Conservation (phyloP, 371 early-diverging fungal species). For the Saksenaea vasiformis region DNA sequence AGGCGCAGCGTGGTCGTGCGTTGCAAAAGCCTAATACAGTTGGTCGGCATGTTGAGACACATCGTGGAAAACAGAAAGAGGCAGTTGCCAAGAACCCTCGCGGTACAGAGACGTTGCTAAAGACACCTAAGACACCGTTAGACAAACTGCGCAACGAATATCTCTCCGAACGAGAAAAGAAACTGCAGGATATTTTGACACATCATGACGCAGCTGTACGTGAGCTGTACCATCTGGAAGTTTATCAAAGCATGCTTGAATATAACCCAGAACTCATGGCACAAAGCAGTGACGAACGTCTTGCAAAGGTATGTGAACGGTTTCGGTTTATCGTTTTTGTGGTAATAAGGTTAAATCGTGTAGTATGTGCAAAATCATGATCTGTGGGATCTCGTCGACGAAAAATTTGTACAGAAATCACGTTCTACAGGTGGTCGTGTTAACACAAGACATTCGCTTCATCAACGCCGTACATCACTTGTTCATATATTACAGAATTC, state of each 20-base stretch:
- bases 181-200: constrained; percentile 46
- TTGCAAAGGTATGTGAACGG: constrained; percentile 44
- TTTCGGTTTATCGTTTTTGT: not conserved
- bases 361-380: constrained; percentile 53
- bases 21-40: not conserved
- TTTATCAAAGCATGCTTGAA: constrained; percentile 54
- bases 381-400: constrained; percentile 49
- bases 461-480: constrained; percentile 36
- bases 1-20: not conserved
- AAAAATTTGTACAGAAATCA: constrained; percentile 27
- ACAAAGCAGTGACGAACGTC: constrained; percentile 51
- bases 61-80: not conserved
- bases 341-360: not conserved
- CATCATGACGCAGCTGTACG: constrained; percentile 53
- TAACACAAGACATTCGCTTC: constrained; percentile 39
- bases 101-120: constrained; percentile 15
- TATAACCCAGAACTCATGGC: constrained; percentile 50
- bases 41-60: not conserved
- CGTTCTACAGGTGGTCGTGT: constrained; percentile 30
- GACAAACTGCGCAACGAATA: constrained; percentile 33
- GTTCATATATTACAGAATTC: constrained; percentile 46
- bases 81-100: constrained; percentile 1
- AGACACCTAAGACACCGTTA: constrained; percentile 29
- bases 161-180: constrained; percentile 34
- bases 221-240: constrained; percentile 63